Conservation (phyloP, 139 green algal genomes). For the Chlamydomonas sp. region DNA sequence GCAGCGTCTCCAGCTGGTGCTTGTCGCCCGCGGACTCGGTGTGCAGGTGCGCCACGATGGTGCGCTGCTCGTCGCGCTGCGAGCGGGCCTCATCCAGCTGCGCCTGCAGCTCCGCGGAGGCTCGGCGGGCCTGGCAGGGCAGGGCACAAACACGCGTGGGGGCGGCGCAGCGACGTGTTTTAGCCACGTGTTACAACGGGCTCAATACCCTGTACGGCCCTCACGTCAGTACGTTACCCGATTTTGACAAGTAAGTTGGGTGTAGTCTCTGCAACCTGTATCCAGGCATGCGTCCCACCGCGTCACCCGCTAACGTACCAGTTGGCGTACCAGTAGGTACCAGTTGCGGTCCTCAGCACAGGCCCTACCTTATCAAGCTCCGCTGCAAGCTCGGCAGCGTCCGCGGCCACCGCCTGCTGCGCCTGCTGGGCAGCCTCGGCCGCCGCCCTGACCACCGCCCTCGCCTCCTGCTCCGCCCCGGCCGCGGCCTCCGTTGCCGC, state of each 20-base stretch:
- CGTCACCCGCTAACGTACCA: too few species aligned
- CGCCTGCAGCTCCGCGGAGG: background rate
- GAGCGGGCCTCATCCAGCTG: constrained; percentile 4
- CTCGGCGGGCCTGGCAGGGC: background rate
- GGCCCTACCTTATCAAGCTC: constrained; percentile 8
- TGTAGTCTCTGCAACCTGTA: too few species aligned
- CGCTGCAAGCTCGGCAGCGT: background rate
- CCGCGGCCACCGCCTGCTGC: too few species aligned
- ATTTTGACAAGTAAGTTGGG: too few species aligned
- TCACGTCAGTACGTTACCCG: too few species aligned
- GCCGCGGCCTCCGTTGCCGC: background rate
- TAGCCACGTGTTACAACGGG: too few species aligned
- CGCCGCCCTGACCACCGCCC: background rate
- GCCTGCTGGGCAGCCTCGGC: too few species aligned
- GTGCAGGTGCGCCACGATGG: background rate
- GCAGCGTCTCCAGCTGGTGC: background rate
- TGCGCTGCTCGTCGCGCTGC: background rate
- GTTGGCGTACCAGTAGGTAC: too few species aligned
- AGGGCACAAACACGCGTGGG: too few species aligned
- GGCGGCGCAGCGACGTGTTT: too few species aligned
- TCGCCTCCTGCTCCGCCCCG: background rate
- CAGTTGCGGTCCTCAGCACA: background rate
- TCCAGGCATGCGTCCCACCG: too few species aligned
- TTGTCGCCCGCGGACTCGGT: background rate
- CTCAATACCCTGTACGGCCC: too few species aligned